Percentiles rank a stretch among this genome's conserved stretches.
Evolutionary conservation across 108 stramenopile genomes (phyloP).

Genomic region (Cylindrotheca closterium): DNA sequence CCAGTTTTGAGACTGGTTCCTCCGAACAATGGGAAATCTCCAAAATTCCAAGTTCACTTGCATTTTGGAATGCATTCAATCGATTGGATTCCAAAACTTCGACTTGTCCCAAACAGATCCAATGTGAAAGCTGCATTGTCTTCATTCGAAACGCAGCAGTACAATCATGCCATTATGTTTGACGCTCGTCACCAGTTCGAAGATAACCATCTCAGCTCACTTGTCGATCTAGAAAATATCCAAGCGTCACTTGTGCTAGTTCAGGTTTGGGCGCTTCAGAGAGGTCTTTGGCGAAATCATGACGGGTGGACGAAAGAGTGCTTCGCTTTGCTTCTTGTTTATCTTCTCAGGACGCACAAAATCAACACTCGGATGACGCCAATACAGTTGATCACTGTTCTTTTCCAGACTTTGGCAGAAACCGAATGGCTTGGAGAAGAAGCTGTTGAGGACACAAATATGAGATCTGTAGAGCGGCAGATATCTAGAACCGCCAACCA

Average conservation of each 20-base stretch:
- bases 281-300: constrained; percentile 75
- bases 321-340: constrained; percentile 55
- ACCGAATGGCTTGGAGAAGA: constrained; percentile 73
- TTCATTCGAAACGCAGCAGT: constrained; percentile 38
- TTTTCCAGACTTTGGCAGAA: constrained; percentile 72
- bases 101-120: constrained; percentile 79
- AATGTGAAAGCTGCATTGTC: constrained; percentile 41
- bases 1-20: constrained; percentile 54
- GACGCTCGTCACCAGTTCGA: constrained; percentile 48
- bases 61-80: constrained; percentile 67
- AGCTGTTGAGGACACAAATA: background rate
- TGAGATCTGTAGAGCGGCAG: constrained; percentile 19
- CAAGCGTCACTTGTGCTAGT: constrained; percentile 53
- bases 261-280: constrained; percentile 85
- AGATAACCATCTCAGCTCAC: constrained; percentile 30
- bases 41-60: constrained; percentile 71
- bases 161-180: constrained; percentile 66
- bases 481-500: background rate
- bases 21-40: constrained; percentile 21
- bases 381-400: constrained; percentile 71
- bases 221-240: constrained; percentile 35
- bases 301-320: constrained; percentile 69
- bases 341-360: constrained; percentile 67
- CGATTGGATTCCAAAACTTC: constrained; percentile 70
- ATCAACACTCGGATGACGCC: constrained; percentile 70